Evolutionary conservation across 139 green algal genomes (phyloP), one percentile per base, ranked within the genome.

Genomic region (Chlamydomonas sp.): DNA sequence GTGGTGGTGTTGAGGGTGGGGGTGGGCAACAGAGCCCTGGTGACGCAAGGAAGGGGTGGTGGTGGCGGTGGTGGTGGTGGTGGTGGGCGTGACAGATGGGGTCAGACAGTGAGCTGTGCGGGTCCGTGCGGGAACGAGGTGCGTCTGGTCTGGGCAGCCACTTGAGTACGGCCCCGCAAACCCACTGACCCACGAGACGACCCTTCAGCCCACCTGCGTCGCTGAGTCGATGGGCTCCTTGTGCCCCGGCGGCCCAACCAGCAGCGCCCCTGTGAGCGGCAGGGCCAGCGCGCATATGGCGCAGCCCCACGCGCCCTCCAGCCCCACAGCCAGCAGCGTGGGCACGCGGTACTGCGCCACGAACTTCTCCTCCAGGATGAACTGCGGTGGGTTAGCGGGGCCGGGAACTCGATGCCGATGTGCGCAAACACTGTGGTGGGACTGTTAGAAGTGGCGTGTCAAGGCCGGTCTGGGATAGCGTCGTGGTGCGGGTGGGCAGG

Each of bases 281-380:
- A 98, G 93, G 57, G 90, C 93, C 5, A 94, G 10, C 12, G 77
- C 49, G 81, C 90, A 96, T 61, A 98, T 85, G 62, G 92, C 5
- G 60, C 97, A 82, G 14, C 96, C 96, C 94, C 95, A 97, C 49
- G 93, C 90, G 75, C 96, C 96, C 92, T 98, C 95, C 64, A 96
- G 84, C 17, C 94, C 95, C 75, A 97, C 95, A 6, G 93, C 96
- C 77, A 98, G 86, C 80, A 97, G 90, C 16, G 94, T 93, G 59
- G 95, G 95, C 69, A 95, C 89, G 59, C 86, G 84, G 90, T 94
- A 95, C 77, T 91, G 79, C n/a, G 87, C 89, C 86, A 98, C 84
- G 83, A 96, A 97, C 90, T 96, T 96, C 89, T 98, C 96, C 91
- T 98, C 96, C 67, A 97, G 87, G 16, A 98, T 97, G 90, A 98